These are phyloP conservation scores for Gossypium trilobum DNA, from an alignment of 441 rosid genomes.

Conservation along the genomic window DNA sequence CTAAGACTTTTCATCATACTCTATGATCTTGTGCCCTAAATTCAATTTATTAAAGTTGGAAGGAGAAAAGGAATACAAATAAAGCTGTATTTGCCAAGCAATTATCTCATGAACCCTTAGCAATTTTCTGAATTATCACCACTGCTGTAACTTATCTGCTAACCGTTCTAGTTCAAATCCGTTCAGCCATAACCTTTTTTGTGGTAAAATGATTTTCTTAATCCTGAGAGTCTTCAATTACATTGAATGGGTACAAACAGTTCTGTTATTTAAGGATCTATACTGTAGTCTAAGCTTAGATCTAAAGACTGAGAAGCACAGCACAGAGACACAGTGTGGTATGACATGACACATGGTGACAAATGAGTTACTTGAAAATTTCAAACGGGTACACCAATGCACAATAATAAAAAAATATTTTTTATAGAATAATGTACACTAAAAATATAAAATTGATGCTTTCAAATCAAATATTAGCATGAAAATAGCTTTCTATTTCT, in stretches of 20 bases:
- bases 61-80: not conserved
- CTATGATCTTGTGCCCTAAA: not conserved
- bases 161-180: not conserved
- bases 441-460: not conserved
- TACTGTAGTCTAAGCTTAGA: not conserved
- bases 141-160: not conserved
- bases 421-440: not conserved
- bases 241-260: not conserved
- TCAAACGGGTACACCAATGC: not conserved
- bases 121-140: not conserved
- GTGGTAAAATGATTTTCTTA: not conserved
- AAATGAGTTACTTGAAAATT: not conserved
- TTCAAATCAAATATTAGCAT: not conserved
- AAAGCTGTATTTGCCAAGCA: not conserved
- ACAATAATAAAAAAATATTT: not conserved
- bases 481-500: not conserved
- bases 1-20: not conserved
- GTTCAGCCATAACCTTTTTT: not conserved
- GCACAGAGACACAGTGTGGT: not conserved
- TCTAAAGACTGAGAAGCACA: not conserved
- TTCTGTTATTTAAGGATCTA: not conserved
- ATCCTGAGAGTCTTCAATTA: not conserved
- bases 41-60: not conserved
- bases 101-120: not conserved
- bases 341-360: not conserved